Evolutionary conservation across 805 yeast species (phyloP).

Genomic region (Candida golubevii): DNA sequence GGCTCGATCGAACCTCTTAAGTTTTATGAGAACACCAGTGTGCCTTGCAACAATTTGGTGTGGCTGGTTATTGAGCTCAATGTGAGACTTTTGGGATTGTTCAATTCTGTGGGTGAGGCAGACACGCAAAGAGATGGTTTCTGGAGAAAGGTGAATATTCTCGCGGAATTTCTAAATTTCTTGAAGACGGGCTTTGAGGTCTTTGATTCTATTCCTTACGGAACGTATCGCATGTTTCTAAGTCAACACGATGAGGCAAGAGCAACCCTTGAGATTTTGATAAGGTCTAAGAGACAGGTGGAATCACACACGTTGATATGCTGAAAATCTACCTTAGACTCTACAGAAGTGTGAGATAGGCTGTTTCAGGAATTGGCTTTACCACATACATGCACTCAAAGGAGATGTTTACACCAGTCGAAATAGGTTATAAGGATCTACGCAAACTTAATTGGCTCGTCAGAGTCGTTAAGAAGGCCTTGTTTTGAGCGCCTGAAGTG

Average conservation of each 20-base stretch:
- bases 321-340: too few relatives aligned
- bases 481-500: too few relatives aligned
- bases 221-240: not conserved
- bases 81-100: not conserved
- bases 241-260: not conserved
- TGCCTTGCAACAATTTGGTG: not conserved
- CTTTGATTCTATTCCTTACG: not conserved
- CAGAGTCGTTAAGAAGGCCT: too few relatives aligned
- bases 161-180: not conserved
- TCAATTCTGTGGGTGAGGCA: not conserved
- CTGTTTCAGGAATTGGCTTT: too few relatives aligned
- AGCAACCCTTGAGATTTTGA: not conserved
- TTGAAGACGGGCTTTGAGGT: not conserved
- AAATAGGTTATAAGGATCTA: too few relatives aligned
- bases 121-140: not conserved
- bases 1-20: slow-evolving; percentile 1
- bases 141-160: not conserved
- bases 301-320: too few relatives aligned
- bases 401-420: too few relatives aligned
- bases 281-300: too few relatives aligned
- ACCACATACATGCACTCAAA: too few relatives aligned
- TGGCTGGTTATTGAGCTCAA: slow-evolving; percentile 2
- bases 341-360: too few relatives aligned
- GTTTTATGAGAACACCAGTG: not conserved
- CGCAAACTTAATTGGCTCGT: too few relatives aligned